These are phyloP conservation scores for Talaromyces rugulosus DNA, from an alignment of 2,329 filamentous ascomycete species.

Conservation along the genomic window DNA sequence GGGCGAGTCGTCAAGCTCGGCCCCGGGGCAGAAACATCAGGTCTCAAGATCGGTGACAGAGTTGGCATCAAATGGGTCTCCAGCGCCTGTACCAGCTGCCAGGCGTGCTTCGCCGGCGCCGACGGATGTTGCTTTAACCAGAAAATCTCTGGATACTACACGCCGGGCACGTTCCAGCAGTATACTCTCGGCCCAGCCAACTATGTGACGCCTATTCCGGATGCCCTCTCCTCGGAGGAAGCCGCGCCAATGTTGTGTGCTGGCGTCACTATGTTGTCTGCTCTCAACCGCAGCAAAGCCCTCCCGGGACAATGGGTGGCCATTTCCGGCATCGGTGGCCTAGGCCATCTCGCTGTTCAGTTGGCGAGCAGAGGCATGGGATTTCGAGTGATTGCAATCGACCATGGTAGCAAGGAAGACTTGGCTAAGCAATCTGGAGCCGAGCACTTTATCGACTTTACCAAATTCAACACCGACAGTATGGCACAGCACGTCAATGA, in stretches of 20 bases:
- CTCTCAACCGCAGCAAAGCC: constrained; percentile 58
- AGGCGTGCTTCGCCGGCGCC: constrained; percentile 51
- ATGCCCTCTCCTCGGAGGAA: constrained; percentile 53
- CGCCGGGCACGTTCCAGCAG: constrained; percentile 69
- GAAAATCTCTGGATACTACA: constrained; percentile 63
- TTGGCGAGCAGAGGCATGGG: constrained; percentile 59
- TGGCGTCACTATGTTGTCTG: constrained; percentile 64
- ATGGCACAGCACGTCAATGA: constrained; percentile 54
- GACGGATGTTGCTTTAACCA: constrained; percentile 55
- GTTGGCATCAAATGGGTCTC: constrained; percentile 69
- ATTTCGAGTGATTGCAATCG: constrained; percentile 62
- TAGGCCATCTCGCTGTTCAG: constrained; percentile 63
- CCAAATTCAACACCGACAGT: constrained; percentile 44
- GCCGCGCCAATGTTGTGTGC: constrained; percentile 67
- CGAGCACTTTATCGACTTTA: constrained; percentile 63
- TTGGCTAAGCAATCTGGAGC: constrained; percentile 58
- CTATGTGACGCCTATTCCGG: constrained; percentile 68
- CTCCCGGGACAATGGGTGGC: constrained; percentile 58
- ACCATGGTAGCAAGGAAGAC: constrained; percentile 58
- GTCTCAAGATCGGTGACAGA: constrained; percentile 61
- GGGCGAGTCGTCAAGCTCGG: constrained; percentile 63
- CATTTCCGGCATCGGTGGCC: constrained; percentile 57
- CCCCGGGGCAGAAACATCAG: constrained; percentile 51
- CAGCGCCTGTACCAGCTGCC: constrained; percentile 52
- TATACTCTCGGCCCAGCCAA: constrained; percentile 61